These are phyloP conservation scores for Pinus taeda DNA, from an alignment of 75 land plant genomes.

Conservation along the genomic window DNA sequence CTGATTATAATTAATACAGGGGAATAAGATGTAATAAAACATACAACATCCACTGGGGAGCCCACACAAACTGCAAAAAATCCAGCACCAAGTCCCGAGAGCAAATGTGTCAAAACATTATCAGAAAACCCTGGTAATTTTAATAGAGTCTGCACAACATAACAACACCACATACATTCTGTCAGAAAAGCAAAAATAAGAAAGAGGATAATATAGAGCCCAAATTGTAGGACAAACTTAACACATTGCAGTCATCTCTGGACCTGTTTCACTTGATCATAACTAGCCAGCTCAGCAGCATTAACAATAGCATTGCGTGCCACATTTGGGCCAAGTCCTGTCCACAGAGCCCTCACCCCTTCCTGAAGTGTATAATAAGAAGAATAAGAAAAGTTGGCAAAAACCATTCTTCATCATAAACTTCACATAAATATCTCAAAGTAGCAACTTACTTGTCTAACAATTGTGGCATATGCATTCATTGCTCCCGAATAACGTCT, in stretches of 20 bases:
- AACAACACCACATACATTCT: constrained; percentile 5
- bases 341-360: constrained; percentile 87
- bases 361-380: constrained; percentile 52
- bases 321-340: constrained; percentile 97
- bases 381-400: constrained; percentile 1
- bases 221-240: constrained; percentile 1
- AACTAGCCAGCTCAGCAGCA: constrained; percentile 99
- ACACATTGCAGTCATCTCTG: not conserved
- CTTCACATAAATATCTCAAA: not conserved
- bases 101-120: constrained; percentile 84
- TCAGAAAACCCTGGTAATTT: constrained; percentile 94
- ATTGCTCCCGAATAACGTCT: constrained; percentile 94
- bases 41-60: constrained; percentile 99
- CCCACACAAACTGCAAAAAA: constrained; percentile 98
- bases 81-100: constrained; percentile 96
- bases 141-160: constrained; percentile 67
- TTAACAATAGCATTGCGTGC: constrained; percentile 98
- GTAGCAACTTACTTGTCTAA: constrained; percentile 62
- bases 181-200: not conserved
- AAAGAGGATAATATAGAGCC: not conserved
- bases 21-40: constrained; percentile 1
- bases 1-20: not conserved
- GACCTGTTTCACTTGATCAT: constrained; percentile 99
- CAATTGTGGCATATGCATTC: constrained; percentile 93
- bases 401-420: not conserved